These are phyloP conservation scores for Crotalaria pallida DNA, from an alignment of 306 rosid species.

Conservation along the genomic window DNA sequence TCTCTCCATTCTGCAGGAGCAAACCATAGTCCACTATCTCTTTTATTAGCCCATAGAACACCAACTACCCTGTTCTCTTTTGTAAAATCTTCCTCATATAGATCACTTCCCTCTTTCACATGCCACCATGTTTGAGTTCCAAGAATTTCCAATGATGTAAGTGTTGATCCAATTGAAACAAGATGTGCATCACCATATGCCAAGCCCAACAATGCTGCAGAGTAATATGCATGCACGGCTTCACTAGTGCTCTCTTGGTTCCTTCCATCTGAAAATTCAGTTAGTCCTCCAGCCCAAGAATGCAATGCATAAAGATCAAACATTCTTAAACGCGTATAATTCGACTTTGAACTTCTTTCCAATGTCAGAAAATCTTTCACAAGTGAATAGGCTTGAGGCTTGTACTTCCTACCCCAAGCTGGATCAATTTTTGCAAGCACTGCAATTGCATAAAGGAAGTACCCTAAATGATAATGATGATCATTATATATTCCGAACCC, in stretches of 20 bases:
- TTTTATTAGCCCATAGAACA: constrained; percentile 73
- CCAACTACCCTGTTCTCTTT: constrained; percentile 59
- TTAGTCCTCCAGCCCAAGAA: constrained; percentile 89
- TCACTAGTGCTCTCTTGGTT: constrained; percentile 90
- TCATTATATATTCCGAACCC: constrained; percentile 83
- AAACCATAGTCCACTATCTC: constrained; percentile 91
- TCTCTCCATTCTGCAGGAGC: constrained; percentile 79
- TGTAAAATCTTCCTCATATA: constrained; percentile 55
- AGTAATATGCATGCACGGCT: constrained; percentile 72
- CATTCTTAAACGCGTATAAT: constrained; percentile 66
- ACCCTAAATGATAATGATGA: constrained; percentile 79
- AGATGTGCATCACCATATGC: constrained; percentile 66
- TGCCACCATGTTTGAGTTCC: constrained; percentile 91
- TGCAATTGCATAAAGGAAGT: constrained; percentile 74
- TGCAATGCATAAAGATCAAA: constrained; percentile 67
- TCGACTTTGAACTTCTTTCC: constrained; percentile 27
- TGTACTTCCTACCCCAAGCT: constrained; percentile 69
- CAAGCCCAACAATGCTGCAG: constrained; percentile 75
- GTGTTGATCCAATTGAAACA: constrained; percentile 53
- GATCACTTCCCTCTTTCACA: constrained; percentile 37
- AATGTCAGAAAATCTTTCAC: constrained; percentile 64
- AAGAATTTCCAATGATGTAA: constrained; percentile 56
- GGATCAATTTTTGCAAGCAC: constrained; percentile 77
- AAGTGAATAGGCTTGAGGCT: constrained; percentile 59
- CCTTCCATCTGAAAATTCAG: constrained; percentile 78